Percentiles rank a stretch among this genome's conserved stretches.
These are phyloP conservation scores for Lipomyces spencermartinsiae DNA, from an alignment of 805 yeast species.

Conservation along the genomic window DNA sequence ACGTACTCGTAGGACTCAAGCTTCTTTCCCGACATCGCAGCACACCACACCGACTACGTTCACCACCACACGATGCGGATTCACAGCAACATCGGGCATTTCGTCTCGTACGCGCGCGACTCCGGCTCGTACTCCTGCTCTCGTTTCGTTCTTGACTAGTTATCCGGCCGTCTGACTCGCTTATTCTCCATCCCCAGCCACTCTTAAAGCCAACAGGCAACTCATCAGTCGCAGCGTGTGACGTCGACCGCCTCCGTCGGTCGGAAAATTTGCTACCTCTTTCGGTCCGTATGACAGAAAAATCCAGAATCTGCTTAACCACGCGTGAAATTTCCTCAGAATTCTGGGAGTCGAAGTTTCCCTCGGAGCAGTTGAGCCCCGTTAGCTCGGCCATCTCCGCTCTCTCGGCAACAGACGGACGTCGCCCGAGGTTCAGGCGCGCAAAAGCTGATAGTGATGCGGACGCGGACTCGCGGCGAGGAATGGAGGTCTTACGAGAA, in stretches of 20 bases:
- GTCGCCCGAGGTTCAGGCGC: slow-evolving; percentile 17
- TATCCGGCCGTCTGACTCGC: slow-evolving; percentile 3
- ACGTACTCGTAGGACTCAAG: slow-evolving; percentile 16
- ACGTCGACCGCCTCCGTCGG: slow-evolving; percentile 14
- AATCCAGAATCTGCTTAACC: slow-evolving; percentile 10
- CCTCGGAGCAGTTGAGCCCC: slow-evolving; percentile 10
- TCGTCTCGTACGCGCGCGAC: background rate
- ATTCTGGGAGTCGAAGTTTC: slow-evolving; percentile 9
- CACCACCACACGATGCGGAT: slow-evolving; percentile 8
- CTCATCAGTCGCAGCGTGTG: background rate
- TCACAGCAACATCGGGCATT: slow-evolving; percentile 18
- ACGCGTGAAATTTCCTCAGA: slow-evolving; percentile 16
- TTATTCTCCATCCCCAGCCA: slow-evolving; percentile 36
- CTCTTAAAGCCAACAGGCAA: slow-evolving; percentile 29
- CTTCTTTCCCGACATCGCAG: slow-evolving; percentile 21
- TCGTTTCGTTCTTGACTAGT: background rate
- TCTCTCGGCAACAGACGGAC: slow-evolving; percentile 16
- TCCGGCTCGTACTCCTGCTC: slow-evolving; percentile 13
- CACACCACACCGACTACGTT: background rate
- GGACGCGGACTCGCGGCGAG: slow-evolving; percentile 20
- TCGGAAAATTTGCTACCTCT: background rate
- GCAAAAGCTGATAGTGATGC: slow-evolving; percentile 23
- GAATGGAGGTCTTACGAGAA: background rate
- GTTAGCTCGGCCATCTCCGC: slow-evolving; percentile 20
- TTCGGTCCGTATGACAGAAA: slow-evolving; percentile 7